Evolutionary conservation across 2,329 filamentous ascomycete genomes (phyloP).

Genomic region (Hypoxylon sp.): DNA sequence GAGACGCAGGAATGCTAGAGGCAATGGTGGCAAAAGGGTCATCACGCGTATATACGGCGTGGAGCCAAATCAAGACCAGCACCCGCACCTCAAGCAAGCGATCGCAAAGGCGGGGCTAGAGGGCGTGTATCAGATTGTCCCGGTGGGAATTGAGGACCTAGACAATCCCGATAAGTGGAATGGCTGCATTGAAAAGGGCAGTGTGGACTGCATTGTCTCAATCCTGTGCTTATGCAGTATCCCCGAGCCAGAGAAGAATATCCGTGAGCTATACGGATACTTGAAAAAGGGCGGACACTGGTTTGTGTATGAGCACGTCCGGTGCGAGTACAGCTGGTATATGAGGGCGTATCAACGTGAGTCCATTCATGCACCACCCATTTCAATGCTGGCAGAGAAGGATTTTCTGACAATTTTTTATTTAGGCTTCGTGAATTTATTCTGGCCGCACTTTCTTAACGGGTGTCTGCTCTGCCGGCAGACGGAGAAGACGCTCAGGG

Average conservation of each 20-base stretch:
- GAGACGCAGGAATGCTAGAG: constrained; percentile 15
- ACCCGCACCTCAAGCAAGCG: constrained; percentile 62
- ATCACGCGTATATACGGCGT: constrained; percentile 71
- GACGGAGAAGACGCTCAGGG: constrained; percentile 63
- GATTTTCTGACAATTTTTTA: not conserved
- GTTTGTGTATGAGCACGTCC: constrained; percentile 75
- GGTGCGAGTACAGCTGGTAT: constrained; percentile 56
- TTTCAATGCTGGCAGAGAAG: not conserved
- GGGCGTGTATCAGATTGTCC: constrained; percentile 72
- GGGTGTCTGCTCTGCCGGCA: constrained; percentile 67
- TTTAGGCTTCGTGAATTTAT: constrained; percentile 64
- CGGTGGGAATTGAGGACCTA: constrained; percentile 73
- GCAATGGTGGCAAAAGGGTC: constrained; percentile 1
- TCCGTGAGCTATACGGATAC: constrained; percentile 68
- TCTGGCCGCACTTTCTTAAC: constrained; percentile 67
- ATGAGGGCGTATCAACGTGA: constrained; percentile 67
- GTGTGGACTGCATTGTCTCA: constrained; percentile 72
- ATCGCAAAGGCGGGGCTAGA: constrained; percentile 67
- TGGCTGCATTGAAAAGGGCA: constrained; percentile 64
- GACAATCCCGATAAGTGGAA: constrained; percentile 58
- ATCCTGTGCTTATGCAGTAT: constrained; percentile 75
- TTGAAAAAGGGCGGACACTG: constrained; percentile 74
- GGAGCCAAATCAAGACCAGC: constrained; percentile 72
- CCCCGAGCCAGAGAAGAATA: constrained; percentile 70
- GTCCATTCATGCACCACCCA: constrained; percentile 46